Percentiles rank a stretch among this genome's conserved stretches.
Evolutionary conservation across 768 basidiomycete species (phyloP).

Genomic region (Naganishia antarctica): DNA sequence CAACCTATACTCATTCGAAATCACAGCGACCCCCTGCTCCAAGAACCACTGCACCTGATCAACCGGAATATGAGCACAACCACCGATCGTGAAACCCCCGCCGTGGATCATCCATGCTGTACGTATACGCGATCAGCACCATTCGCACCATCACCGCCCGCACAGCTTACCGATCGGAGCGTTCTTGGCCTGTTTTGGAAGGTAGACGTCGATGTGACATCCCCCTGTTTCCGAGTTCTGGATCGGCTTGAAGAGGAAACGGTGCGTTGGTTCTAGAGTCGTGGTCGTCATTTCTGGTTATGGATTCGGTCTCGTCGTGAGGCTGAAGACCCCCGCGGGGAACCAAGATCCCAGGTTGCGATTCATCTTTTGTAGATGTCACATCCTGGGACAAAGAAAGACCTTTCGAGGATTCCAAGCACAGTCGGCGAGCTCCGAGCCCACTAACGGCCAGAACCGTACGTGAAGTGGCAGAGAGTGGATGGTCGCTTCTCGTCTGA

Average conservation of each 20-base stretch:
- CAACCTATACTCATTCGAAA: conserved; percentile 28
- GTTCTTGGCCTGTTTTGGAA: not conserved
- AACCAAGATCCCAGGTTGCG: too few relatives aligned
- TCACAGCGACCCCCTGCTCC: conserved; percentile 23
- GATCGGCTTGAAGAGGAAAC: conserved; percentile 29
- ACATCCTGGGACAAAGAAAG: too few relatives aligned
- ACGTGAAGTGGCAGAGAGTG: too few relatives aligned
- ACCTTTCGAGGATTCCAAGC: too few relatives aligned
- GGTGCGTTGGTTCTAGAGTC: not conserved
- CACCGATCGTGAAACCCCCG: conserved; percentile 26
- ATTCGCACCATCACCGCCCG: not conserved
- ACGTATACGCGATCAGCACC: not conserved
- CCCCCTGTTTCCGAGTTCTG: conserved; percentile 17
- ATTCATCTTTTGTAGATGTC: too few relatives aligned
- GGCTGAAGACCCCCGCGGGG: too few relatives aligned
- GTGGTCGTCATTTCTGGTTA: too few relatives aligned
- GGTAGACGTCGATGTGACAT: conserved; percentile 29
- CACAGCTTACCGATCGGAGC: conserved; percentile 16
- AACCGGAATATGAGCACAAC: conserved; percentile 18
- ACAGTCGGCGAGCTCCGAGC: too few relatives aligned
- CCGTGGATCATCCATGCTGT: conserved; percentile 28
- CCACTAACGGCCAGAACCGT: too few relatives aligned
- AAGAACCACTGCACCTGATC: conserved; percentile 28
- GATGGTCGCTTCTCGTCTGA: too few relatives aligned
- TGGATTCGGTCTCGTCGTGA: too few relatives aligned